These are phyloP conservation scores for Jatropha curcas DNA, from an alignment of 345 rosid species.

Conservation along the genomic window DNA sequence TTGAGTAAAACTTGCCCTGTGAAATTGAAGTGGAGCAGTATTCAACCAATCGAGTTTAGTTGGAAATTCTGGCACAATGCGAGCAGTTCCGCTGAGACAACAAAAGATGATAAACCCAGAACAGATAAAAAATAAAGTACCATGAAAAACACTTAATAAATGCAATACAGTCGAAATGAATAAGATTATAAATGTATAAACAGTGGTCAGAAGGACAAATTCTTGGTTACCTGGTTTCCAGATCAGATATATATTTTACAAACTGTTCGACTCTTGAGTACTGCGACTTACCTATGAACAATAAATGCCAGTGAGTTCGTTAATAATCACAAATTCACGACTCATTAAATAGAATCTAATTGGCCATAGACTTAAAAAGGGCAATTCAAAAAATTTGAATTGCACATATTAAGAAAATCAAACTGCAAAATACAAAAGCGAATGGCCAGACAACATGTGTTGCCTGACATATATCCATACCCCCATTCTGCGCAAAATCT, in stretches of 20 bases:
- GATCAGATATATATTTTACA: slow-evolving; percentile 67
- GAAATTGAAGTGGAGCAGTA: slow-evolving; percentile 80
- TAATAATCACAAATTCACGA: background rate
- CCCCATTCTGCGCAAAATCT: slow-evolving; percentile 47
- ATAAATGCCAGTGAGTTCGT: slow-evolving; percentile 13
- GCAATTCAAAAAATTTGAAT: background rate
- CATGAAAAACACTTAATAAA: background rate
- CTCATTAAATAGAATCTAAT: slow-evolving; percentile 1
- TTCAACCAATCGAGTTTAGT: slow-evolving; percentile 89
- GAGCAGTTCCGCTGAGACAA: slow-evolving; percentile 56
- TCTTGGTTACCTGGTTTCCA: slow-evolving; percentile 64
- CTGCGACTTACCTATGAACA: slow-evolving; percentile 46
- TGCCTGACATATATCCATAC: slow-evolving; percentile 29
- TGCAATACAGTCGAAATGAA: background rate
- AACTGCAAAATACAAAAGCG: background rate
- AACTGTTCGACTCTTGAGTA: slow-evolving; percentile 63
- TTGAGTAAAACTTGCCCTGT: slow-evolving; percentile 49
- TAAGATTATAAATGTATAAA: background rate
- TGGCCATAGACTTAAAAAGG: background rate
- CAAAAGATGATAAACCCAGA: slow-evolving; percentile 10
- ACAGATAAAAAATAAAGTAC: slow-evolving; percentile 12
- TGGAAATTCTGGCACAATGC: slow-evolving; percentile 82
- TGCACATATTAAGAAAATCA: background rate
- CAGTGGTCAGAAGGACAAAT: slow-evolving; percentile 15
- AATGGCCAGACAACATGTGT: background rate